Evolutionary conservation across 441 rosid species (phyloP).

Genomic region (Euphorbia celastroides): DNA sequence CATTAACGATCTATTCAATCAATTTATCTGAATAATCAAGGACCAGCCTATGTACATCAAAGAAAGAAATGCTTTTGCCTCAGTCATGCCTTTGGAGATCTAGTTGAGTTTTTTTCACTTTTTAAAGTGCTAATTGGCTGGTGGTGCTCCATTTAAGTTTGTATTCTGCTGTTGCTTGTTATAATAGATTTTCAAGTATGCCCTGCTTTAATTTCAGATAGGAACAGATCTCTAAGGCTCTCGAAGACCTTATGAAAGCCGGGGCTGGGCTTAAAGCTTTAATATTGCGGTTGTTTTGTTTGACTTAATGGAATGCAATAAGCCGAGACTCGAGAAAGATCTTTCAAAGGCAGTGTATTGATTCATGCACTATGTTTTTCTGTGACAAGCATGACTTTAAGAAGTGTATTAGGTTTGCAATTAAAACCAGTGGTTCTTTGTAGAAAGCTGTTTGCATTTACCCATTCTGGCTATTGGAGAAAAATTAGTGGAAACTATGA

Average conservation of each 20-base stretch:
- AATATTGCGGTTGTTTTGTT: slow-evolving; percentile 17
- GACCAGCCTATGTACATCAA: not conserved
- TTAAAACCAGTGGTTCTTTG: no score
- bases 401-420: no score
- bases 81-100: not conserved
- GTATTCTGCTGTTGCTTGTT: not conserved
- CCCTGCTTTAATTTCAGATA: not conserved
- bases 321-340: no score
- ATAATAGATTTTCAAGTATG: not conserved
- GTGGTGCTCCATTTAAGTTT: not conserved
- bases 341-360: no score
- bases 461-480: no score
- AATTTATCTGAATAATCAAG: not conserved
- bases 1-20: no score
- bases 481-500: no score
- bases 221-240: slow-evolving; percentile 60
- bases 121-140: not conserved
- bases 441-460: no score
- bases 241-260: slow-evolving; percentile 61
- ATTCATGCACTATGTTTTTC: no score
- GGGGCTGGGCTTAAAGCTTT: slow-evolving; percentile 43
- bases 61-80: not conserved
- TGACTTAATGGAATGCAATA: slow-evolving; percentile 22
- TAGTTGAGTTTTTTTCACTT: not conserved
- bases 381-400: no score